Percentiles rank a stretch among this genome's conserved stretches.
These are phyloP conservation scores for Hymenoscyphus infarciens DNA, from an alignment of 2,329 filamentous ascomycete genomes.

Conservation along the genomic window DNA sequence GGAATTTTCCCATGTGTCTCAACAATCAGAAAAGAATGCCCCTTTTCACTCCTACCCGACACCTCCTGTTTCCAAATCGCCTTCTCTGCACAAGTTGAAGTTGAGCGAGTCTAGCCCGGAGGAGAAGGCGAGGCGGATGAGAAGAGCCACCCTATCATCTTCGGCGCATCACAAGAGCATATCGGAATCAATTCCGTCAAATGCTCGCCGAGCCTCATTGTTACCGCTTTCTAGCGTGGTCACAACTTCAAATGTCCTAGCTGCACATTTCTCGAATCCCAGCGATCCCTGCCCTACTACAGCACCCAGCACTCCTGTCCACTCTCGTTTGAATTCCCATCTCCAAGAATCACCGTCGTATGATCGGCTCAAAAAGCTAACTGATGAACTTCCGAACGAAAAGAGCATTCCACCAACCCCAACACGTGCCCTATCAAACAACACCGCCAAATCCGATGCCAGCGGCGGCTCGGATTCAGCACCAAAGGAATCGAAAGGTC, in stretches of 20 bases:
- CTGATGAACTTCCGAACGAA: constrained; percentile 63
- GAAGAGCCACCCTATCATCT: constrained; percentile 31
- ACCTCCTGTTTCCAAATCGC: constrained; percentile 51
- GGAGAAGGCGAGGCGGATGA: constrained; percentile 38
- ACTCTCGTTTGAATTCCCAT: constrained; percentile 44
- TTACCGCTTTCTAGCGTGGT: constrained; percentile 62
- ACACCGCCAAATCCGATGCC: constrained; percentile 48
- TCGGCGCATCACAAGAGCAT: constrained; percentile 41
- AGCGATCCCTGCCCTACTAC: constrained; percentile 51
- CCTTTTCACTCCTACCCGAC: constrained; percentile 49
- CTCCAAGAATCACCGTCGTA: constrained; percentile 57
- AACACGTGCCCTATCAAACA: constrained; percentile 70
- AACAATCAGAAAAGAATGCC: constrained; percentile 21
- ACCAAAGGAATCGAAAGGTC: constrained; percentile 24
- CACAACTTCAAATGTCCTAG: constrained; percentile 60
- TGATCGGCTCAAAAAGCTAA: constrained; percentile 81
- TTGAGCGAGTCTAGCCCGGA: constrained; percentile 39
- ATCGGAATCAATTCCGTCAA: constrained; percentile 43
- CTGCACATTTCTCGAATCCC: constrained; percentile 67
- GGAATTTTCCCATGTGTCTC: constrained; percentile 26
- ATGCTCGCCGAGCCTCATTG: constrained; percentile 43
- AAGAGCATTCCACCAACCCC: constrained; percentile 94
- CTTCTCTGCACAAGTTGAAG: constrained; percentile 44
- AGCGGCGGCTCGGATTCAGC: constrained; percentile 33
- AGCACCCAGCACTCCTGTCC: constrained; percentile 50